Evolutionary conservation across 1,139 yeast species (phyloP), one percentile per base, ranked within the genome.

Genomic region (Taiozyma sp.): DNA sequence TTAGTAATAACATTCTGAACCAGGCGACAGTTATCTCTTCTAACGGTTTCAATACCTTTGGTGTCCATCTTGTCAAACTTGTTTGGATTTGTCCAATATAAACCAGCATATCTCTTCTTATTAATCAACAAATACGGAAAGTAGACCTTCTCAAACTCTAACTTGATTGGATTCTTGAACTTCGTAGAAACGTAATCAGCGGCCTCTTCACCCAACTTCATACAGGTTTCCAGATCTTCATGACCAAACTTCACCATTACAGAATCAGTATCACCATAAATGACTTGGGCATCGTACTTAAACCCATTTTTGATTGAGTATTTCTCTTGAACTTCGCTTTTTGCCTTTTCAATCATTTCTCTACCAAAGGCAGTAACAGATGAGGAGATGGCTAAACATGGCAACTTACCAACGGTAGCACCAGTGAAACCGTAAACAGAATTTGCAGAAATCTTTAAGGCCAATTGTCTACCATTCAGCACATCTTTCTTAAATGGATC

Each of bases 361-460:
- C 99, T 85, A 53, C 99, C 99, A 71, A 85, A 95, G 0, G 99
- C 85, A 1, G 99, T 95, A 44, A 85, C 93, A 0, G 97, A 89
- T 0, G 98, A 90, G 0, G 99, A 95, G 53, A 95, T 95, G 1
- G 96, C 96, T 55, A 95, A 74, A 72, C 99, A 95, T 0, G 99
- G 99, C 50, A 95, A 76, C 63, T 93, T 93, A 51, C 99, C 99
- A 49, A 91, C 84, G 0, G 98, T 93, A 2, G 99, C 99, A 70
- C 99, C 99, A 0, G 99, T 95, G 68, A 95, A 95, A 47, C 99
- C 99, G 67, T 95, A 95, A 5, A 95, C 99, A 2, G 99, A 93
- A 66, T 95, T 95, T 5, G 99, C 99, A 6, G 98, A 90, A 47
- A 95, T 88, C 62, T 95, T 95, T 65, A 95, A 75, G 0, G 99